These are phyloP conservation scores for Periglandula ipomoeae DNA, from an alignment of 2,329 filamentous ascomycete species.

Conservation along the genomic window DNA sequence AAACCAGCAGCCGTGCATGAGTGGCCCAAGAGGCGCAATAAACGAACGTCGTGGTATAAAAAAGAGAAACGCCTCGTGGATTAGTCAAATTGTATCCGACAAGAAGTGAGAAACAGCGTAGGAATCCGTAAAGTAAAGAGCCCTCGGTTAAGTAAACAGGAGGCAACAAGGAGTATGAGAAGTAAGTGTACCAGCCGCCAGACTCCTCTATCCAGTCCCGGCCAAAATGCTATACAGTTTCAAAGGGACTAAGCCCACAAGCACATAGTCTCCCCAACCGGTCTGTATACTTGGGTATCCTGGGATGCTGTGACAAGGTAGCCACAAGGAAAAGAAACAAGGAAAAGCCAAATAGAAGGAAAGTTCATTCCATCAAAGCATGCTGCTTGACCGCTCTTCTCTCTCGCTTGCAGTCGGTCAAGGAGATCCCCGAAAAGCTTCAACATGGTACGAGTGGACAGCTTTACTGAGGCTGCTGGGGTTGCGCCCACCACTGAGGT, in stretches of 20 bases:
- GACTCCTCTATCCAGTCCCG: constrained; percentile 32
- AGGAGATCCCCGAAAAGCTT: neutral
- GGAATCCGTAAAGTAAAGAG: constrained; percentile 7
- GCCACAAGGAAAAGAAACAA: constrained; percentile 14
- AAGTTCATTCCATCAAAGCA: neutral
- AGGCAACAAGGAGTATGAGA: constrained; percentile 6
- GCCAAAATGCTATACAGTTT: constrained; percentile 25
- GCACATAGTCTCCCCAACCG: constrained; percentile 26
- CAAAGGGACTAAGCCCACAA: constrained; percentile 21
- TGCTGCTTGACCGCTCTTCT: neutral
- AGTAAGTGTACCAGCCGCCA: constrained; percentile 15
- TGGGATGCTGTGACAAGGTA: constrained; percentile 21
- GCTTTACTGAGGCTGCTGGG: constrained; percentile 35
- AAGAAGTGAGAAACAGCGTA: constrained; percentile 6
- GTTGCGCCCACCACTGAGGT: constrained; percentile 46
- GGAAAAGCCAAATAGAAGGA: neutral
- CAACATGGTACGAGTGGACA: neutral
- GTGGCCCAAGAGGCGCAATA: neutral
- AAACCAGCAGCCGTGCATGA: neutral
- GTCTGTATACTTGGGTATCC: constrained; percentile 28
- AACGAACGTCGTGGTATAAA: neutral
- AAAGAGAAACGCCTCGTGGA: neutral
- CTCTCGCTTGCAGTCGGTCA: neutral
- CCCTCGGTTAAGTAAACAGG: constrained; percentile 1
- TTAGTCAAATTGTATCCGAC: constrained; percentile 5